Base-by-base conservation (phyloP, 441 rosid genomes). In the Omphalea diandra region DNA sequence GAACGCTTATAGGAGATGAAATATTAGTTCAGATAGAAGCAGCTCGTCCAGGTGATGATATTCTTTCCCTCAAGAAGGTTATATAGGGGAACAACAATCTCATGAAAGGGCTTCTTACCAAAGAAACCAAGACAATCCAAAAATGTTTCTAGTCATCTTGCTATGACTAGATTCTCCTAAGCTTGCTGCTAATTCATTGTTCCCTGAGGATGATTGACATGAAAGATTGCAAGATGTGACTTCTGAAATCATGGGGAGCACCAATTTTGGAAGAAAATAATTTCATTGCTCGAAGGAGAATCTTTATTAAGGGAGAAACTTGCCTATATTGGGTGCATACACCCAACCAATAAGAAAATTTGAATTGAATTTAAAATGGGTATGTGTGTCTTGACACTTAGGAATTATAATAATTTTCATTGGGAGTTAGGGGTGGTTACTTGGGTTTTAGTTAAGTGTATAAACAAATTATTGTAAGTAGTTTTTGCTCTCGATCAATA, bases 11-110 rank as follows among this genome's bases (percentile, higher is more conserved):
- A 26, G 99, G 99, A 68, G 97, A 92, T 84, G 97, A 94, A 77
- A 71, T 90, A 29, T 72, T 83, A 58, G 94, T 94, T 76, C 68
- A 71, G 79, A 94, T 94, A 55, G 94, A 87, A 84, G 94, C 87
- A 79, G 94, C 98, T 63, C 87, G 84, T 83, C 92, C 99, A 0
- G 93, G 96, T 1, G 87, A 89, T 41, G 97, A 92, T 65, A 57
- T 82, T 72, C 80, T 94, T 73, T 77, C 75, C 63, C 83, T 94
- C 44, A 85, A 84, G 85, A 93, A 90, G 82, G 87, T 82, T 71
- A 35, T 70, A 33, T 52, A 73, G 69, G 58, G 75, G 7, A 15
- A 56, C 46, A 56, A 36, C 26, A 47, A 36, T 64, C n/a, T 50
- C 52, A n/a, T 15, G 50, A 53, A 35, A 33, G 11, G 8, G 61